These are phyloP conservation scores for Saccharomyces pastorianus DNA, from an alignment of 1,139 yeast genomes.

Conservation along the genomic window DNA sequence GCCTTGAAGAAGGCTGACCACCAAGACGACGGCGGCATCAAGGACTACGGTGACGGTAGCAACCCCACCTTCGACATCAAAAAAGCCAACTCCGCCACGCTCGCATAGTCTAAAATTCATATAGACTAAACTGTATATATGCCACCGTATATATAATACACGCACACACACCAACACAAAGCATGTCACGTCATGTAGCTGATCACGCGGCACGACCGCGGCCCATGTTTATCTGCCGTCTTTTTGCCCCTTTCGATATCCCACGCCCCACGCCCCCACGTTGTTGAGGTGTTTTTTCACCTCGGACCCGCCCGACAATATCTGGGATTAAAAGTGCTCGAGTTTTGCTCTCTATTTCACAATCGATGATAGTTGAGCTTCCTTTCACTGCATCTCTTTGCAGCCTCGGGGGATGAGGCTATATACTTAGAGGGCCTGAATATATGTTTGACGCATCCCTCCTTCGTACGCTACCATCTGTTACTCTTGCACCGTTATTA, in stretches of 20 bases:
- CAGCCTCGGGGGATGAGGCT: neutral
- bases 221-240: neutral
- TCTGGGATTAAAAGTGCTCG: neutral
- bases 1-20: slow-evolving; percentile 26
- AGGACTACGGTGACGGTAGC: slow-evolving; percentile 38
- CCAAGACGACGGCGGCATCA: slow-evolving; percentile 26
- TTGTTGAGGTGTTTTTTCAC: neutral
- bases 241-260: neutral
- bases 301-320: neutral
- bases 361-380: neutral
- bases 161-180: neutral
- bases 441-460: neutral
- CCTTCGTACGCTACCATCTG: neutral
- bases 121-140: neutral
- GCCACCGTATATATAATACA: neutral
- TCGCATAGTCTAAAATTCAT: neutral
- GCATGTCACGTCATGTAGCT: neutral
- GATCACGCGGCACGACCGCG: neutral
- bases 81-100: neutral
- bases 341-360: neutral
- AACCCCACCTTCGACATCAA: slow-evolving; percentile 32
- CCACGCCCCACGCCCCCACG: neutral
- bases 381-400: neutral
- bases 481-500: neutral
- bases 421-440: neutral